Base-by-base conservation (phyloP, 495 filamentous ascomycete species). In the Clohesyomyces aquaticus region DNA sequence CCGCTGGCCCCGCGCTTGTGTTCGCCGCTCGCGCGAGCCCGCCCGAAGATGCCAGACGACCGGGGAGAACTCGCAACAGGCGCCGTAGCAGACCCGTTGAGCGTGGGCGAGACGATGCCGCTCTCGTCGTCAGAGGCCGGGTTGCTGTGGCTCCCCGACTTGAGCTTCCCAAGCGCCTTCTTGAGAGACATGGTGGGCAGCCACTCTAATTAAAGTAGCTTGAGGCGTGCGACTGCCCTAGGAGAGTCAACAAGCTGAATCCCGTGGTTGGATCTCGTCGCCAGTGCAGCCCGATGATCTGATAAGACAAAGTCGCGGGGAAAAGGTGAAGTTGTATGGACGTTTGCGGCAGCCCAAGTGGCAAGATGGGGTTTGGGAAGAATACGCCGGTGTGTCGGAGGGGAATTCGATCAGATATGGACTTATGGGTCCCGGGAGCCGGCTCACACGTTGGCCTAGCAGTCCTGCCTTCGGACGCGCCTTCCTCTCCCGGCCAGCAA, bases 81-180 rank as follows among this genome's bases (percentile, higher is more conserved):
- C 8, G 68, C 54, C n/a, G n/a, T n/a, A 23, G 59, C 29, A n/a
- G 12, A 18, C 32, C 70, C 66, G 54, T 67, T 70, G 38, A 21
- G 16, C 43, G 57, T 62, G 29, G 57, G 53, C 11, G 60, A 55
- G n/a, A 32, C 50, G 38, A 62, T 29, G 14, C 55, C 45, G 9
- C 25, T 45, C 54, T 74, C 71, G 41, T 68, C 69, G 51, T 66
- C 67, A 26, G 63, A 65, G 11, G 61, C 43, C 0, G 74, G 63
- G 22, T 55, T 66, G 67, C 73, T 74, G 72, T 59, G 56, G 27
- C 52, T 52, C 22, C 61, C 61, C 26, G 71, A 51, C 63, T 68
- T 74, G 32, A 76, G 69, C 65, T 73, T 74, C n/a, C 52, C 58
- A 25, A 76, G 66, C 6, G 67, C 73, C 49, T 73, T 76, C 63